Percentiles rank a stretch among this genome's conserved stretches.
These are phyloP conservation scores for Leccinum pachyderme DNA, from an alignment of 1,284 basidiomycete genomes.

Conservation along the genomic window DNA sequence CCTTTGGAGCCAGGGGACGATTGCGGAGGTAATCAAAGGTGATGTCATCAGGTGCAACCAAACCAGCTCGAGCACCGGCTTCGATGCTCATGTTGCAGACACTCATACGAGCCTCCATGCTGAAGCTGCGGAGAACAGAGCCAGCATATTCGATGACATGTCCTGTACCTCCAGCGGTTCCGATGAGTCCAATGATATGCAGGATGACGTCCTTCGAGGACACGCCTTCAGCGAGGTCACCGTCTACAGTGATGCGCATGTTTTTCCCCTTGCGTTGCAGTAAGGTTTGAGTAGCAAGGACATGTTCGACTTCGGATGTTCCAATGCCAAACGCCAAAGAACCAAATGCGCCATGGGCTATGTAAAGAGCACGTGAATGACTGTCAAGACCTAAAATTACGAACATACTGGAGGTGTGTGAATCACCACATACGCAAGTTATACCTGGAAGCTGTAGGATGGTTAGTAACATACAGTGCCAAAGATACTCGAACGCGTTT, in stretches of 20 bases:
- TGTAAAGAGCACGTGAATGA: constrained; percentile 4
- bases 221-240: constrained; percentile 82
- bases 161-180: constrained; percentile 93
- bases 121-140: constrained; percentile 86
- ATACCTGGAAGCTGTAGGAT: constrained; percentile 79
- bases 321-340: constrained; percentile 96
- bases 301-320: constrained; percentile 96
- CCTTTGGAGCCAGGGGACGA: constrained; percentile 84
- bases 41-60: constrained; percentile 92
- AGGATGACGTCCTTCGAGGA: constrained; percentile 94
- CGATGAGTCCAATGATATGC: constrained; percentile 92
- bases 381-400: background rate
- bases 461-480: background rate
- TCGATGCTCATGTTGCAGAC: constrained; percentile 99
- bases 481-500: constrained; percentile 17
- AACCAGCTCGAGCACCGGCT: constrained; percentile 91
- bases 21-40: constrained; percentile 88
- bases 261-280: constrained; percentile 93
- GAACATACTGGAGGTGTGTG: constrained; percentile 83
- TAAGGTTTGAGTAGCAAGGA: constrained; percentile 93
- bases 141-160: constrained; percentile 93
- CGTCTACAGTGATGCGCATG: constrained; percentile 93
- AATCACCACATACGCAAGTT: constrained; percentile 95
- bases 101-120: constrained; percentile 96
- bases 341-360: constrained; percentile 94